Conservation (phyloP, 208 protist species). For the Borovskyia barvae region DNA sequence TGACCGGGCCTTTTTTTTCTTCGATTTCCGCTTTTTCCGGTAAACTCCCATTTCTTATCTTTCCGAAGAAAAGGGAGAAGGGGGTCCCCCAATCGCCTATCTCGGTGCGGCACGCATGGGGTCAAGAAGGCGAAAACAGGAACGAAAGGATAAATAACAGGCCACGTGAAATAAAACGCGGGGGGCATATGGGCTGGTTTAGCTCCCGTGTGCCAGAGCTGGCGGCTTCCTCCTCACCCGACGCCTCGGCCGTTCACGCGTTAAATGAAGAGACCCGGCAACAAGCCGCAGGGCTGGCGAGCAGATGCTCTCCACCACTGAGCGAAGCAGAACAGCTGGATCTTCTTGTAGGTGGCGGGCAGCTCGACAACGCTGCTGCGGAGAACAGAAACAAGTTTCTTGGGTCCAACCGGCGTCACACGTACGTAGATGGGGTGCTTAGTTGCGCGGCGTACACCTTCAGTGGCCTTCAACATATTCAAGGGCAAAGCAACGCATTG, state of each 20-base stretch:
- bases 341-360: slow-evolving; percentile 50
- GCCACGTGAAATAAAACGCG: too few species aligned
- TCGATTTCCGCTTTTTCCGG: neutral
- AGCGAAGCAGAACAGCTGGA: slow-evolving; percentile 38
- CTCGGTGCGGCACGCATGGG: too few species aligned
- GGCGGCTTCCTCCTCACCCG: too few species aligned
- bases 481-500: slow-evolving; percentile 72
- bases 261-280: too few species aligned
- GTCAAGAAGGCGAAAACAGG: neutral
- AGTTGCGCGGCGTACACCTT: slow-evolving; percentile 63
- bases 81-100: too few species aligned
- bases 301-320: too few species aligned
- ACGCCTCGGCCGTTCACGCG: too few species aligned
- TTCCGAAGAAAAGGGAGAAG: neutral
- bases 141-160: too few species aligned
- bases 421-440: slow-evolving; percentile 42
- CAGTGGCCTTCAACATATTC: slow-evolving; percentile 59
- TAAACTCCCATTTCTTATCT: slow-evolving; percentile 13
- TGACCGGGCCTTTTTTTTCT: neutral
- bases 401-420: slow-evolving; percentile 57
- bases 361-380: slow-evolving; percentile 27
- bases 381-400: slow-evolving; percentile 28
- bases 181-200: too few species aligned
- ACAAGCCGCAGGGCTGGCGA: too few species aligned
- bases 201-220: too few species aligned